A percentile compares a stretch with the other conserved stretches of the same genome.
These are phyloP conservation scores for Proliferodiscus dingleyae DNA, from an alignment of 2,329 filamentous ascomycete species.

Conservation along the genomic window DNA sequence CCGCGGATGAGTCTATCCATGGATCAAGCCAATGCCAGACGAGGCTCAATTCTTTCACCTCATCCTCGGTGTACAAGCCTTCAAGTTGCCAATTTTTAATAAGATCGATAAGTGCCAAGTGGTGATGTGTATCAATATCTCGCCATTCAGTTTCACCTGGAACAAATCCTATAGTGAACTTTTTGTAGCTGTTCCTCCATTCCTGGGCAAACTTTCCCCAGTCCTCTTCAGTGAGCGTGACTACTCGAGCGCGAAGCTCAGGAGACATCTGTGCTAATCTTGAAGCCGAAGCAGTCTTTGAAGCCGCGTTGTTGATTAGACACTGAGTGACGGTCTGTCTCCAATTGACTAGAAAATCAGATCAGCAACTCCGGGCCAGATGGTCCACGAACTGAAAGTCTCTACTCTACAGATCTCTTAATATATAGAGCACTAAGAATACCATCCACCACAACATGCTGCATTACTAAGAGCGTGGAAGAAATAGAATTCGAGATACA, in stretches of 20 bases:
- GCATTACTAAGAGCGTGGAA: too few relatives aligned
- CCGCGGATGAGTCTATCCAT: conserved; percentile 59
- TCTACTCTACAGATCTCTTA: too few relatives aligned
- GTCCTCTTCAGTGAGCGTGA: conserved; percentile 48
- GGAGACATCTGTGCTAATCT: conserved; percentile 41
- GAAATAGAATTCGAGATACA: neutral
- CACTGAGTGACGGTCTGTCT: conserved; percentile 59
- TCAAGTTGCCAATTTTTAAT: conserved; percentile 51
- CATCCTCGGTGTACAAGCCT: conserved; percentile 56
- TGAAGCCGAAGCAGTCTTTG: conserved; percentile 45
- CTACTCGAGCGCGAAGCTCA: conserved; percentile 43
- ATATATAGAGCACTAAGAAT: too few relatives aligned
- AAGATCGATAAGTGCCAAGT: conserved; percentile 54
- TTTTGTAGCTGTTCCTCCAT: conserved; percentile 62
- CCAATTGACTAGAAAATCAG: conserved; percentile 55
- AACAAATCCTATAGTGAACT: conserved; percentile 53
- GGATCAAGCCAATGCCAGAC: conserved; percentile 69
- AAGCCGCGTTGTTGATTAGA: conserved; percentile 46
- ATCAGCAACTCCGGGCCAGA: neutral
- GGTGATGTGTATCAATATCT: conserved; percentile 68
- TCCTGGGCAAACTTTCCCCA: conserved; percentile 63
- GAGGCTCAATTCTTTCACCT: conserved; percentile 59
- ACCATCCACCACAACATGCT: too few relatives aligned
- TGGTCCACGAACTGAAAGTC: too few relatives aligned
- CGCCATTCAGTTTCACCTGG: conserved; percentile 50